Base-by-base conservation (phyloP, 257 asterid genomes). In the Fraxinus cuspidata region DNA sequence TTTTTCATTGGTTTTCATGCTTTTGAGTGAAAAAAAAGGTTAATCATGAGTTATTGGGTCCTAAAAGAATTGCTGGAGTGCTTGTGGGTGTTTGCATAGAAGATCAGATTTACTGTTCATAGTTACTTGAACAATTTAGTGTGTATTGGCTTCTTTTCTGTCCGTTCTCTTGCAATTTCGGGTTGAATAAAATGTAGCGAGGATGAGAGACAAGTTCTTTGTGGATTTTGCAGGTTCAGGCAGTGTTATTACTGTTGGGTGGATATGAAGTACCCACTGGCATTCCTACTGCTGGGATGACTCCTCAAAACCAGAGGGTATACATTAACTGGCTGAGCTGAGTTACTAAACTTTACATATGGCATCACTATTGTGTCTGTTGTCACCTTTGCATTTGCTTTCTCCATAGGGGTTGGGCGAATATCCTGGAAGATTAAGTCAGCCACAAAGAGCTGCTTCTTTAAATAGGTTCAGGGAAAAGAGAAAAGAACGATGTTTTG, bases 401-500 rank as follows among this genome's bases (percentile, higher is more conserved):
- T 75, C 53, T 82, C 73, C 44, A 80, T 74, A 96, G 98, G 89
- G 80, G 38, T 73, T 86, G 82, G 90, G 84, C 78, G 97, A 89
- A 56, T 90, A 81, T 80, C 96, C 98, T 5, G 92, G 82, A 79
- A 87, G 92, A 85, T 87, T 91, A 66, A 96, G 88, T 82, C 98
- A 85, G 74, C 97, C 97, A 27, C 96, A 93, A 76, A 84, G 99
- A 71, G 98, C 89, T 82, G 98, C 97, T 73, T 96, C 97, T 74
- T 89, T 93, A 81, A 92, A 91, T 84, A 87, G 98, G 29, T 96
- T 96, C 82, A 89, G 99, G 78, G 97, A 96, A 82, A 96, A 93
- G 89, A 88, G 96, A 80, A 96, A 96, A 87, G 99, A 96, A 67
- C 81, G 99, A 27, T 93, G 98, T 83, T 96, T 88, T 78, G 98